These are phyloP conservation scores for Ceraceosorus guamensis DNA, from an alignment of 1,284 basidiomycete genomes.

Conservation along the genomic window DNA sequence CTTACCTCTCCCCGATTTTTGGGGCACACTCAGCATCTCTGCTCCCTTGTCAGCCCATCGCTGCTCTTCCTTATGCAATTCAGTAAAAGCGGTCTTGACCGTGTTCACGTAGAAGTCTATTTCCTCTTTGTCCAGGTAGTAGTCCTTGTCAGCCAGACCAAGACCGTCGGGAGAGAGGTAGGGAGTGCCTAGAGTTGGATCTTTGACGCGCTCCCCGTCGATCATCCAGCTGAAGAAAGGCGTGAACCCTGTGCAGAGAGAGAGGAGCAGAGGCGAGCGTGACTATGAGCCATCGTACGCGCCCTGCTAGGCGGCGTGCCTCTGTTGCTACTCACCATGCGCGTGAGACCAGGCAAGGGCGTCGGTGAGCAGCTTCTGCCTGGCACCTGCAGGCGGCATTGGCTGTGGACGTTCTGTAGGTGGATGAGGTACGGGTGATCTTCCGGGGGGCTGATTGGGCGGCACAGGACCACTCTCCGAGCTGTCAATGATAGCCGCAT, in stretches of 20 bases:
- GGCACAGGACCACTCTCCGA: conserved; percentile 55
- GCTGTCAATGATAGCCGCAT: conserved; percentile 3
- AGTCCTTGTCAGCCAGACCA: conserved; percentile 88
- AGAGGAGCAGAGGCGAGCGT: too few relatives aligned
- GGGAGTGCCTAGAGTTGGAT: conserved; percentile 76
- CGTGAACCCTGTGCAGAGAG: conserved; percentile 51
- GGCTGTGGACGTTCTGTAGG: conserved; percentile 23
- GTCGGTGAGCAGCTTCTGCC: conserved; percentile 61
- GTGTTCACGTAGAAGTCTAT: conserved; percentile 65
- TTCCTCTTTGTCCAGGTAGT: conserved; percentile 73
- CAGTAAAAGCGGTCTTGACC: conserved; percentile 62
- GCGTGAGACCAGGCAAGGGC: conserved; percentile 75
- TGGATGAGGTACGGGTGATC: conserved; percentile 28
- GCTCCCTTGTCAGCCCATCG: conserved; percentile 49
- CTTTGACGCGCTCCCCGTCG: conserved; percentile 81
- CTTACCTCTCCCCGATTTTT: too few relatives aligned
- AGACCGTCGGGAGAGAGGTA: conserved; percentile 78
- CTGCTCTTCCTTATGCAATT: conserved; percentile 54
- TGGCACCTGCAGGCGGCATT: conserved; percentile 27
- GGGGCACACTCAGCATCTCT: conserved; percentile 56
- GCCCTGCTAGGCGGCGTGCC: too few relatives aligned
- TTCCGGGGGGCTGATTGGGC: conserved; percentile 28
- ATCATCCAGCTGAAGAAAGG: conserved; percentile 70
- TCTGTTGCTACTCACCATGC: conserved; percentile 39
- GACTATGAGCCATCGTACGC: too few relatives aligned